Base-by-base conservation (phyloP, 768 basidiomycete species). In the Hericium rajendrae region DNA sequence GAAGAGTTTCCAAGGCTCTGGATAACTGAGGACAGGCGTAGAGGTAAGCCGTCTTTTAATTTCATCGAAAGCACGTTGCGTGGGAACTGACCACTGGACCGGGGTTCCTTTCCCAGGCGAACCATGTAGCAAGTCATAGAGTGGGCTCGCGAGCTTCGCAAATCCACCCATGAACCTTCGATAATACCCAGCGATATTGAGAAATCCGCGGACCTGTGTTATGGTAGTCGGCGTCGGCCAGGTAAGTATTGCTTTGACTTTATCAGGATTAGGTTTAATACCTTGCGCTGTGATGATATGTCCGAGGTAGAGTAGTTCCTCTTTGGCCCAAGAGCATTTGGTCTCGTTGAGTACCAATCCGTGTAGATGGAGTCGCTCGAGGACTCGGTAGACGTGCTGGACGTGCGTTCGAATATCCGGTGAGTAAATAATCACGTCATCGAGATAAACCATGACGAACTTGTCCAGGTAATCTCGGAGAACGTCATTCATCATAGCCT, bases 21-120 rank as follows among this genome's bases (percentile, higher is more conserved):
- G 38, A 50, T 52, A 28, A 12, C 49, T n/a, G 24, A 60, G 59
- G 26, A 60, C 18, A 12, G 59, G 52, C 1, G 59, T 48, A 10
- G 56, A 49, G 46, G 55, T 60, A 20, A 60, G 59, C 16, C 28
- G 28, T 32, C 28, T 32, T 32, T 32, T 32, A 32, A 32, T 32
- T 32, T 32, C 28, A 9, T 32, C 28, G 10, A 8, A n/a, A 1
- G 46, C 57, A 50, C 38, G 54, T 28, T 5, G 38, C 32, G 9
- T 10, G 5, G 24, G 57, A 60, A 5, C 51, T 51, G 20, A 53
- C 59, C 55, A 60, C 15, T 53, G 6, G 18, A 56, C 22, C 5
- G 51, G 20, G 22, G 55, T 37, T 28, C 55, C 51, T 22, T 57
- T 56, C 51, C 56, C 53, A 18, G 54, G 54, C 11, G 18, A n/a